Evolutionary conservation across 768 basidiomycete species (phyloP), one percentile per base, ranked within the genome.

Genomic region (Hericium rajendrae): DNA sequence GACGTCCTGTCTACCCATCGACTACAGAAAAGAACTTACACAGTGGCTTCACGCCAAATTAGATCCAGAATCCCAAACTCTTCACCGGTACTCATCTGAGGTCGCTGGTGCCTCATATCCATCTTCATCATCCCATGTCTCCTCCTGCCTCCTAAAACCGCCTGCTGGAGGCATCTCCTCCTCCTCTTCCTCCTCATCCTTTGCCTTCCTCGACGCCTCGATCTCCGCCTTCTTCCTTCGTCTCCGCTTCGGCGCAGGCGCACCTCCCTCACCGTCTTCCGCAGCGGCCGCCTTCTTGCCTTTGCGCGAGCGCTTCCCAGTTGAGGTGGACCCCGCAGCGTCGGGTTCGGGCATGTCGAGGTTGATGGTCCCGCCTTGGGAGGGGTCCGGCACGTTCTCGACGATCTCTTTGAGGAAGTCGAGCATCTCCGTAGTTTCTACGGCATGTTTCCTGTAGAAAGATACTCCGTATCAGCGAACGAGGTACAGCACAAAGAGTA

Each of bases 391-490:
- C 6, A 95, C 83, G 38, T 76, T 73, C 66, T 88, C 84, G 22
- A 95, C 93, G 54, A 97, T 83, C 67, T 97, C 94, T 67, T 91
- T 88, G 37, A 97, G 79, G 71, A 97, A 98, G 70, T 97, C 95
- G 52, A 97, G 83, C 76, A 84, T 89, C 61, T 92, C 86, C 11
- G 85, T 88, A 15, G 84, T 85, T 57, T 90, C 87, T 9, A 97
- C 84, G 0, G 93, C 91, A 64, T 93, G 90, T 77, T 98, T 98
- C 61, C 94, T 97, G 48, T n/a, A 18, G 43, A 20, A 32, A 8
- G 6, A 32, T 2, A 32, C 0, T 10, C 0, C 9, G 1, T 6
- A 9, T 32, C 22, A 50, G 48, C 28, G 43, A 11, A 48, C 40
- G 54, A 48, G n/a, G 48, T 9, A 43, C 4, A 28, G 0, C 26